A percentile compares a stretch with the other conserved stretches of the same genome.
These are phyloP conservation scores for Fraxinus velutina DNA, from an alignment of 305 asterid species.

Conservation along the genomic window DNA sequence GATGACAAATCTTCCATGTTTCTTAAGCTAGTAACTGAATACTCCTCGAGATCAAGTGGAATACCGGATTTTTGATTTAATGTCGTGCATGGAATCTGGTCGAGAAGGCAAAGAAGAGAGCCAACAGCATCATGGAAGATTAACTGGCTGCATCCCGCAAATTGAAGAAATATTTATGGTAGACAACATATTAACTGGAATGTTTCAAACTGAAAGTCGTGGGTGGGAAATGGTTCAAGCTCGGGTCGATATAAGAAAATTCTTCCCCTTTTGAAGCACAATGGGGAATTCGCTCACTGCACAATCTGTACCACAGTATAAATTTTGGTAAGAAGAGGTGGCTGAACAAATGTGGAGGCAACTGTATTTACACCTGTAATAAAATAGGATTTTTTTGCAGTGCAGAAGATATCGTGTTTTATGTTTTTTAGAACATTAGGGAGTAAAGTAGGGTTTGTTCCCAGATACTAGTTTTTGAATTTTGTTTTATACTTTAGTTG, in stretches of 20 bases:
- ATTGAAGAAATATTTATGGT: background rate
- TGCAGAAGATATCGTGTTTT: constrained; percentile 26
- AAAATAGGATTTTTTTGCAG: constrained; percentile 30
- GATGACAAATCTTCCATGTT: constrained; percentile 97
- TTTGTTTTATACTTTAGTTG: background rate
- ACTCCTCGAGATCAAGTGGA: constrained; percentile 74
- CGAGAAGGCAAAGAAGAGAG: constrained; percentile 7
- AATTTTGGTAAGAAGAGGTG: constrained; percentile 31
- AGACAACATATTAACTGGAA: background rate
- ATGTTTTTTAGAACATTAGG: background rate
- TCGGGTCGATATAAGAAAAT: constrained; percentile 14
- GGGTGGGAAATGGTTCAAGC: constrained; percentile 9
- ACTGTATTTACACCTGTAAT: constrained; percentile 38
- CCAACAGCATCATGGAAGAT: background rate
- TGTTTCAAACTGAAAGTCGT: background rate
- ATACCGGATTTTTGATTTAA: constrained; percentile 48
- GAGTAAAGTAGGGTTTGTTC: background rate
- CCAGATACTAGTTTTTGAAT: background rate
- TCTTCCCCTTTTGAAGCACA: constrained; percentile 18
- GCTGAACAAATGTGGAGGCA: constrained; percentile 23
- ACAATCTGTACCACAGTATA: constrained; percentile 46
- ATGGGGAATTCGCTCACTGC: constrained; percentile 28
- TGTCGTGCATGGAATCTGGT: constrained; percentile 1
- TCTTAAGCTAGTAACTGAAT: constrained; percentile 80
- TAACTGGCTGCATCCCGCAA: constrained; percentile 20